These are phyloP conservation scores for Wickerhamomyces kurtzmanii DNA, from an alignment of 805 yeast species.

Conservation along the genomic window DNA sequence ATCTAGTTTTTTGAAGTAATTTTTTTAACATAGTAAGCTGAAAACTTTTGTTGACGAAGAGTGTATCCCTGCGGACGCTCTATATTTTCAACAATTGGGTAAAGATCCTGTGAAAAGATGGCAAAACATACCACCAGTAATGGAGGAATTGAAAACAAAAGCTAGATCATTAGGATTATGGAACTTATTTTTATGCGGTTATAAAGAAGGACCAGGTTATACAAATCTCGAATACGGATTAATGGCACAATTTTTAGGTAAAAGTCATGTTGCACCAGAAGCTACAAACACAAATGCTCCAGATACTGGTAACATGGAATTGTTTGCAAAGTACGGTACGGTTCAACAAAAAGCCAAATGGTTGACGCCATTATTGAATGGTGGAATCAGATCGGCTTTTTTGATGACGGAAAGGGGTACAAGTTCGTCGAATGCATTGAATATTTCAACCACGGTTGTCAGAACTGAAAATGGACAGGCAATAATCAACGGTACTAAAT, in stretches of 20 bases:
- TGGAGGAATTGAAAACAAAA: constrained; percentile 40
- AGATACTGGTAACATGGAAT: constrained; percentile 51
- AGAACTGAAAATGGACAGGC: constrained; percentile 22
- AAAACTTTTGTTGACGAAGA: constrained; percentile 46
- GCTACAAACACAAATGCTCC: constrained; percentile 54
- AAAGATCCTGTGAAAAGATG: constrained; percentile 33
- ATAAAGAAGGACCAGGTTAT: constrained; percentile 44
- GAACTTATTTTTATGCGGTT: constrained; percentile 46
- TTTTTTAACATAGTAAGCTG: constrained; percentile 19
- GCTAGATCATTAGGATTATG: constrained; percentile 46
- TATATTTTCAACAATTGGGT: constrained; percentile 29
- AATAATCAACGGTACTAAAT: constrained; percentile 50
- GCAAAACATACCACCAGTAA: constrained; percentile 33
- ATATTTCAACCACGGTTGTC: constrained; percentile 38
- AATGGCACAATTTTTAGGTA: constrained; percentile 55
- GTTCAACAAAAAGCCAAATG: constrained; percentile 34
- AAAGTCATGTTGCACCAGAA: constrained; percentile 44
- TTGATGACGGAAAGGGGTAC: constrained; percentile 56
- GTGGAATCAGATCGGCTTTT: constrained; percentile 49
- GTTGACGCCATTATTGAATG: constrained; percentile 43
- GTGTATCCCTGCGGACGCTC: constrained; percentile 45
- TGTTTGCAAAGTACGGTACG: constrained; percentile 28
- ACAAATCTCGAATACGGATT: constrained; percentile 55
- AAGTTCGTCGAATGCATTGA: constrained; percentile 53
- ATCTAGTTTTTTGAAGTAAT: too few relatives aligned